These are phyloP conservation scores for Yamadazyma dendronema DNA, from an alignment of 1,139 yeast species.

Conservation along the genomic window DNA sequence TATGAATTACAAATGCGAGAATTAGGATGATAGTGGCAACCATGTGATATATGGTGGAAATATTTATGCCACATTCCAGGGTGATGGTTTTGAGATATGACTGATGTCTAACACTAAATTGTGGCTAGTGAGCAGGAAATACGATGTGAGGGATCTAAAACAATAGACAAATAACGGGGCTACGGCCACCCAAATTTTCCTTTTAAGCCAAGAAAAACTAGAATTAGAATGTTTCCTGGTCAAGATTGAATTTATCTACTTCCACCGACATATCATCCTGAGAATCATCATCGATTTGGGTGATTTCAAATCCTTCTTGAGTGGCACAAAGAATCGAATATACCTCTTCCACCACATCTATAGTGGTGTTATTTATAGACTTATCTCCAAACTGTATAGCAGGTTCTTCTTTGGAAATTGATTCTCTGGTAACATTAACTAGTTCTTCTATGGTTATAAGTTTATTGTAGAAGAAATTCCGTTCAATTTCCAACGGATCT, in stretches of 20 bases:
- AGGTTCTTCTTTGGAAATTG: slow-evolving; percentile 11
- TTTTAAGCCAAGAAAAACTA: too few species aligned
- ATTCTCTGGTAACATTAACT: slow-evolving; percentile 61
- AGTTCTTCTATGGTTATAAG: slow-evolving; percentile 84
- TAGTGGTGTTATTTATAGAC: slow-evolving; percentile 8
- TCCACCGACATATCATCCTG: slow-evolving; percentile 5
- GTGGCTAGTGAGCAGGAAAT: too few species aligned
- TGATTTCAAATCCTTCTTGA: slow-evolving; percentile 9
- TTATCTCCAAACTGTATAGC: slow-evolving; percentile 2
- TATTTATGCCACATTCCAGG: too few species aligned
- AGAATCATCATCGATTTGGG: slow-evolving; percentile 4
- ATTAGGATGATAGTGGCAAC: too few species aligned
- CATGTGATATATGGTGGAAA: too few species aligned
- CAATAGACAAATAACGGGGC: too few species aligned
- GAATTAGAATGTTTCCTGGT: slow-evolving; percentile 16
- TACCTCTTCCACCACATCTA: slow-evolving; percentile 9
- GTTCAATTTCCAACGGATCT: slow-evolving; percentile 67
- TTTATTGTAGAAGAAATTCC: slow-evolving; percentile 88
- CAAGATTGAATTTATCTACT: slow-evolving; percentile 11
- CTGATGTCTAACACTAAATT: too few species aligned
- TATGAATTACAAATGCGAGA: too few species aligned
- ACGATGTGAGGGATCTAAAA: too few species aligned
- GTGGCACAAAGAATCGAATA: slow-evolving; percentile 8
- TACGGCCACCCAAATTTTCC: too few species aligned
- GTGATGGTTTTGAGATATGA: too few species aligned